Evolutionary conservation across 345 rosid species (phyloP), one percentile per base, ranked within the genome.

Genomic region (Excoecaria agallocha): DNA sequence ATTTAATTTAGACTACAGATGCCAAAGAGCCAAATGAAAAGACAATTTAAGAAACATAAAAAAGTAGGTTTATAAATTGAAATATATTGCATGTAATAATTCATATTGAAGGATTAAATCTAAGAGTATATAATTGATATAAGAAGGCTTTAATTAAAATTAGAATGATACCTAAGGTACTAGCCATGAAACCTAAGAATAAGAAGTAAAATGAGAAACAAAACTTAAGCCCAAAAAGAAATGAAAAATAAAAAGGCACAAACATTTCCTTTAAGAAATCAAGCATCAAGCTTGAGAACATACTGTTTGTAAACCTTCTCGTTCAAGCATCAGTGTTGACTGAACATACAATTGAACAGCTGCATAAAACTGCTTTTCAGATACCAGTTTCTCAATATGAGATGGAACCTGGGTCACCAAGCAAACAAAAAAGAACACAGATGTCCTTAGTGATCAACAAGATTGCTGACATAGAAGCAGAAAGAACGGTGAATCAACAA

Each of bases 221-320:
- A 22, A 45, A 25, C 41, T 43, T 38, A 12, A 45, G 48, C 22
- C 35, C 12, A 70, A 64, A 3, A 67, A 38, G 43, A 56, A 54
- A n/a, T 5, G 56, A 67, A 52, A 65, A 66, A 52, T 13, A 7
- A 48, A 58, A 20, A 20, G 20, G 59, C 19, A 72, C 35, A 70
- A 54, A 54, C 49, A 20, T 15, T 19, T 57, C 19, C 24, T 11
- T 19, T 64, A 39, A 49, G 45, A 30, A 52, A 50, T 43, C 51
- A 35, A 15, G 15, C 20, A 66, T 16, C 60, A 68, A 70, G 30
- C 24, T 59, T 75, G 62, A 74, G 67, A 78, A 72, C 84, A 71
- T 87, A 92, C 98, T 84, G 87, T 86, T 84, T 92, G 98, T 81
- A 94, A 98, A 77, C 98, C 98, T 84, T 94, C 98, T 69, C 98